These are phyloP conservation scores for Sistotremastrum niveocremeum DNA, from an alignment of 768 basidiomycete species.

Conservation along the genomic window DNA sequence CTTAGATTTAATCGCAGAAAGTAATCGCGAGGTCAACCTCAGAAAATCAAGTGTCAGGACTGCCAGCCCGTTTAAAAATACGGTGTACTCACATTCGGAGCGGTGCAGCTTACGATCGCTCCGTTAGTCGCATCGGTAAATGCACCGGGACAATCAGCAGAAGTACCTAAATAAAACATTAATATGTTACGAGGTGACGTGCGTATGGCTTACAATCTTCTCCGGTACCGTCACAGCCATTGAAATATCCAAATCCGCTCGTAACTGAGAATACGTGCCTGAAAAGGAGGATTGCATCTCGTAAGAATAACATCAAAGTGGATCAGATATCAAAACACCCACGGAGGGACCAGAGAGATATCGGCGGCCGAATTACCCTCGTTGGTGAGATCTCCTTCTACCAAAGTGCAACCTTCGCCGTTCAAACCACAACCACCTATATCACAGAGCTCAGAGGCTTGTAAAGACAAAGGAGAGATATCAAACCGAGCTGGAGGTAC, in stretches of 20 bases:
- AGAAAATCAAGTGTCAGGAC: too few species aligned
- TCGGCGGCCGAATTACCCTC: conserved; percentile 24
- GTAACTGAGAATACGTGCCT: conserved; percentile 23
- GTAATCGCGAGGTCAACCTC: too few species aligned
- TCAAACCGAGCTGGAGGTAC: conserved; percentile 6
- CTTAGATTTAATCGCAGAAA: too few species aligned
- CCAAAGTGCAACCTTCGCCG: conserved; percentile 22
- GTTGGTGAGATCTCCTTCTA: conserved; percentile 20
- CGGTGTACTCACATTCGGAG: too few species aligned
- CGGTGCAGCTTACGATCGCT: too few species aligned
- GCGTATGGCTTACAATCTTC: conserved; percentile 14
- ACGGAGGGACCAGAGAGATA: conserved; percentile 22
- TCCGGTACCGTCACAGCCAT: conserved; percentile 17
- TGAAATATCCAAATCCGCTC: conserved; percentile 21
- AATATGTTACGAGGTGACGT: background rate
- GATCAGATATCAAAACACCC: conserved; percentile 1
- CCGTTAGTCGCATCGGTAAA: conserved; percentile 12
- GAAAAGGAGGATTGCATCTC: background rate
- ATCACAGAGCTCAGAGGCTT: background rate
- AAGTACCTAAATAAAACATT: conserved; percentile 13
- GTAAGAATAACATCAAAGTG: background rate
- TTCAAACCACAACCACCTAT: conserved; percentile 21
- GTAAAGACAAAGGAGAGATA: too few species aligned
- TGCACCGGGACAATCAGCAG: conserved; percentile 17
- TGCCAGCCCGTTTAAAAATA: too few species aligned